phyloP scores from a whole-genome alignment of 2,329 filamentous ascomycete species.

The Aspergillus texensis region DNA sequence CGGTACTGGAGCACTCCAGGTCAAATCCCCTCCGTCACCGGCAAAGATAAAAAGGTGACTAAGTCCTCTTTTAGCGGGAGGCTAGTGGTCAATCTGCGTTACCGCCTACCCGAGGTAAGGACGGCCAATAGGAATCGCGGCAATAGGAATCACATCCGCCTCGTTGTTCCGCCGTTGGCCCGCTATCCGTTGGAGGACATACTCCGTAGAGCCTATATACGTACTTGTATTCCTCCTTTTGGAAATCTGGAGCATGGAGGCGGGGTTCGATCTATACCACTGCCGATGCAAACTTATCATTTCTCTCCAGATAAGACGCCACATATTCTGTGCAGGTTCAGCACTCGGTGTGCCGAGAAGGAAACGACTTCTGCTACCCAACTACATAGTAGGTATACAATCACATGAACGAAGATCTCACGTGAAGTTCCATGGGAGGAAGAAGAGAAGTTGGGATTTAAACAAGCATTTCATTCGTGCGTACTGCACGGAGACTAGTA shows the following conservation, averaged over 20 bases:
- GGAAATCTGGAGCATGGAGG: not conserved
- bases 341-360: not conserved
- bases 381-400: not conserved
- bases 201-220: not conserved
- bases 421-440: not conserved
- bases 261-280: not conserved
- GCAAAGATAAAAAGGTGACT: conserved; percentile 13
- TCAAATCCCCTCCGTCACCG: conserved; percentile 12
- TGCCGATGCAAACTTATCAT: not conserved
- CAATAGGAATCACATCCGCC: conserved; percentile 27
- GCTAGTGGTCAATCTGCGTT: not conserved
- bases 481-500: not conserved
- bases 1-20: not conserved
- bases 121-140: conserved; percentile 29
- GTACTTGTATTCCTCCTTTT: not conserved
- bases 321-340: not conserved
- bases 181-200: conserved; percentile 12
- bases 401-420: conserved; percentile 3
- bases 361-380: not conserved
- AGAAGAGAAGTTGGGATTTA: not conserved
- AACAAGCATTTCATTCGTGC: conserved; percentile 3
- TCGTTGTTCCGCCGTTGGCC: conserved; percentile 15
- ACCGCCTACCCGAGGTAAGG: conserved; percentile 25
- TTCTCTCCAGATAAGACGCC: not conserved
- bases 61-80: conserved; percentile 12